Percentiles rank a stretch among this genome's conserved stretches.
Conservation (phyloP, 2,329 filamentous ascomycete genomes). For the Apiospora kogelbergensis region DNA sequence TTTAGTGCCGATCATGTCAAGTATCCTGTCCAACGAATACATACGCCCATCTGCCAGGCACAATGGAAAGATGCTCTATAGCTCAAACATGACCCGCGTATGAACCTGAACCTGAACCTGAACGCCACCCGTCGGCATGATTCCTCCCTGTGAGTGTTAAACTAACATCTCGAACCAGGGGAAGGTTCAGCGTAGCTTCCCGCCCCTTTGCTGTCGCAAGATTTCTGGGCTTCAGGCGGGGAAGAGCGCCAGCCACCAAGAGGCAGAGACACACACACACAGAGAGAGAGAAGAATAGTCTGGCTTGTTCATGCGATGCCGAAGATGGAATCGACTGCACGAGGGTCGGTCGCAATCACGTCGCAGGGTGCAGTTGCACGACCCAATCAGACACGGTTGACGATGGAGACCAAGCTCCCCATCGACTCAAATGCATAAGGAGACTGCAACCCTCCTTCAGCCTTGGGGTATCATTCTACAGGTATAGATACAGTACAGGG, state of each 20-base stretch:
- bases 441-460: background rate
- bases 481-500: background rate
- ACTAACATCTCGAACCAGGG: background rate
- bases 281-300: background rate
- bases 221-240: background rate
- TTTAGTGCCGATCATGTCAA: background rate
- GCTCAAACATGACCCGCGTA: background rate
- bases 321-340: background rate
- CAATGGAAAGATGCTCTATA: background rate
- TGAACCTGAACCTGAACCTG: background rate
- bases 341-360: background rate
- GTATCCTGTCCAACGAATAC: background rate
- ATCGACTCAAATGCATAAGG: background rate
- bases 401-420: background rate
- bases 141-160: background rate
- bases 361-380: background rate
- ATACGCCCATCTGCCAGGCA: background rate
- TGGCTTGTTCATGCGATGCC: background rate
- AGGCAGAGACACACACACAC: background rate
- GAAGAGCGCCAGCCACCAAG: background rate
- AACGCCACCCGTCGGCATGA: background rate
- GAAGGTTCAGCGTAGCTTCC: background rate
- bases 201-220: background rate
- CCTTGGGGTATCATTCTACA: background rate
- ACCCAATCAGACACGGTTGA: background rate